Evolutionary conservation across 73 alveolate genomes (phyloP), one percentile per base, ranked within the genome.

Genomic region (Symbiodinium pilosum): DNA sequence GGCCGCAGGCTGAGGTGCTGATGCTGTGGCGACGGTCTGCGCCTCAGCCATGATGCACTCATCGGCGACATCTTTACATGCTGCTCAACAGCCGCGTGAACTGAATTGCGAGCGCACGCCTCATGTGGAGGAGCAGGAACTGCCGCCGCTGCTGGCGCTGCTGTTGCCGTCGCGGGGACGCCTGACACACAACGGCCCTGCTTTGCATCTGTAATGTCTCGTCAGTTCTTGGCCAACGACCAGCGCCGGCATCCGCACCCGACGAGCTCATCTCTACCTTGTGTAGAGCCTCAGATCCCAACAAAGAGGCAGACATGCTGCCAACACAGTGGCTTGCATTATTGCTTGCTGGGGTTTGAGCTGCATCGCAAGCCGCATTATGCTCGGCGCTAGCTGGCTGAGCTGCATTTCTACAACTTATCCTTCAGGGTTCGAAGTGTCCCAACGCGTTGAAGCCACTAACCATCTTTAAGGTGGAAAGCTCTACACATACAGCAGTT

Each of bases 1-100:
- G 32, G 93, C 47, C 40, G 51, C 93, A 7, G 20, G 71, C 94
- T 86, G 94, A 7, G 94, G 94, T 3, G 94, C 94, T 12, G 94
- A 73, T 28, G 94, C 94, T 3, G 94, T 86, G 24, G 94, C 84
- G 28, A 64, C 38, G 39, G 81, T 64, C 81, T 64, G 81, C 81
- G 81, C 26, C 73, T 54, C 32, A 5, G 81, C 9, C 81, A 64
- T 12, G 6, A 64, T 5, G 32, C 2, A 24, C 16, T 54, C 68
- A 16, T 2, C 0, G 68, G 1, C 26, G 73, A n/a, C 20, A 12
- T 30, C 34, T 54, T 26, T 16, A 24, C 73, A 24, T 18, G 73
- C 28, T 54, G 68, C 4, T 3, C 11, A n/a, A 5, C n/a, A n/a
- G n/a, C n/a, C n/a, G n/a, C n/a, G n/a, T n/a, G n/a, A n/a, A n/a